phyloP scores from a whole-genome alignment of 441 rosid genomes.

The Erysimum cheiri region DNA sequence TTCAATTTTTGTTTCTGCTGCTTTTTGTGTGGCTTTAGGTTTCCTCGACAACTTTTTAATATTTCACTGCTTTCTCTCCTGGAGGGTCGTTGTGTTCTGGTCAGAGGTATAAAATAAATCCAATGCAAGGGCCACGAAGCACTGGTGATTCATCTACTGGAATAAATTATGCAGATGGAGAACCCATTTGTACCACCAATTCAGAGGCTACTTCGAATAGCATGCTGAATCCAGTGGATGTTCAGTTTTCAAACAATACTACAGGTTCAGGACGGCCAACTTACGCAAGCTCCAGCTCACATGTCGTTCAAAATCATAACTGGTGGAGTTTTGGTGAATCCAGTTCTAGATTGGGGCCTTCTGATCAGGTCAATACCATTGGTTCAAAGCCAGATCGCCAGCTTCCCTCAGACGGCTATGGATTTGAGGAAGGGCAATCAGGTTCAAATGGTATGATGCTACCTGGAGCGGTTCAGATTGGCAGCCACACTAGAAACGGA shows the following conservation, averaged over 20 bases:
- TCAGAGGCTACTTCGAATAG: conserved; percentile 50
- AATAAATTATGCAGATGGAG: conserved; percentile 57
- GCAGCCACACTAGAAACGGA: too few species aligned
- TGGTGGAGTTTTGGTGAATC: conserved; percentile 74
- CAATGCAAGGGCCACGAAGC: conserved; percentile 70
- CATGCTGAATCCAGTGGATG: conserved; percentile 57
- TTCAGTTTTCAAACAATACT: conserved; percentile 47
- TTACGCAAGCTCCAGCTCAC: conserved; percentile 46
- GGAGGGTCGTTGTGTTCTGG: conserved; percentile 39
- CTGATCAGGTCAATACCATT: conserved; percentile 53
- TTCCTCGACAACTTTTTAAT: conserved; percentile 32
- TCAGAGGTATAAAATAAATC: conserved; percentile 35
- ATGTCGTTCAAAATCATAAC: conserved; percentile 52
- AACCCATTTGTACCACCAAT: conserved; percentile 47
- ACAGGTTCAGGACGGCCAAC: conserved; percentile 50
- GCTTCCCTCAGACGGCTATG: conserved; percentile 49
- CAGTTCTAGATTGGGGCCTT: conserved; percentile 54
- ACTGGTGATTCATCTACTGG: conserved; percentile 61
- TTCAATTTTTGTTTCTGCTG: conserved; percentile 5
- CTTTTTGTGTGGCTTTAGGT: conserved; percentile 45
- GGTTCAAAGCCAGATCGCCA: conserved; percentile 58
- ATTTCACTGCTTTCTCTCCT: neutral
- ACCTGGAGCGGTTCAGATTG: conserved; percentile 39
- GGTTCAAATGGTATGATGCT: conserved; percentile 49
- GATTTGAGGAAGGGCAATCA: conserved; percentile 57